Base-by-base conservation (phyloP, 345 rosid species). In the Pistacia atlantica region DNA sequence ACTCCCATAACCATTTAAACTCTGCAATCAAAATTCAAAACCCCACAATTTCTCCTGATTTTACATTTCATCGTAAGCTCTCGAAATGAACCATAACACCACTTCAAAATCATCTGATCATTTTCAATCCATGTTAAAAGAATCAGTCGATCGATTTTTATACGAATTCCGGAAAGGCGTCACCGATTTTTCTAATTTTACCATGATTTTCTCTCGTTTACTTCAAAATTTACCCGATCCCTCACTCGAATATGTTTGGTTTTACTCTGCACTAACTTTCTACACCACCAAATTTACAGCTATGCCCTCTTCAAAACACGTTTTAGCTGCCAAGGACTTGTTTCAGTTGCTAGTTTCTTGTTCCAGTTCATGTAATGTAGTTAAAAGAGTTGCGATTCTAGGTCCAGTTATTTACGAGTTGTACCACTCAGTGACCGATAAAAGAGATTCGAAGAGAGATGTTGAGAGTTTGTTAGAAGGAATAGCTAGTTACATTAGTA, bases 211-310 rank as follows among this genome's bases (percentile, higher is more conserved):
- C 83, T 86, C 86, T 73, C 92, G 94, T 31, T 31, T 89, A 33
- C 88, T 92, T 20, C 82, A 84, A 14, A 80, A 66, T 66, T 38
- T 79, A 3, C 89, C 90, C 55, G 79, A 89, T 54, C 93, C 96
- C 5, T 90, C 92, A 0, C 89, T 94, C 31, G 93, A 94, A 22
- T 67, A 87, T 75, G 69, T 87, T 38, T 94, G 94, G 97, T 90
- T 94, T 79, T 89, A 90, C 84, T 80, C 94, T 33, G 89, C 94
- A 2, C 35, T 90, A 46, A 80, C 86, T 28, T 86, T 84, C 35
- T 84, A 86, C 83, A 76, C 91, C 70, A 33, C 84, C 0, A 86
- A 82, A 46, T 69, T 59, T 3, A 60, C 76, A n/a, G 63, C 82
- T 22, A 20, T 55, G 0, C 79, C 78, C 58, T 75, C 78, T 65